Evolutionary conservation across 495 filamentous ascomycete species (phyloP).

Genomic region (Glutinoglossum americanum): DNA sequence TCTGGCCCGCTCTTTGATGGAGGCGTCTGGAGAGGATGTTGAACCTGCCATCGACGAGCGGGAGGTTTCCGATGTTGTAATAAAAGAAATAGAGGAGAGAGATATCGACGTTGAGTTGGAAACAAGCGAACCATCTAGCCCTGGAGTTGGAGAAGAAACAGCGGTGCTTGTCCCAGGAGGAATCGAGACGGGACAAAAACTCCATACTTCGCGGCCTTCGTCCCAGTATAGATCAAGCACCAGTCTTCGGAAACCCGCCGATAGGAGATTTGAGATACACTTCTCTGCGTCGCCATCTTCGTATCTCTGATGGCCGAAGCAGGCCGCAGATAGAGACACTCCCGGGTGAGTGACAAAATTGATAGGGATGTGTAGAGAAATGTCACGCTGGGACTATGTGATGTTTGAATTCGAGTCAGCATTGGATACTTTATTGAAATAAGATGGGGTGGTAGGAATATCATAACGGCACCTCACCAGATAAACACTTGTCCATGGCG

Average conservation of each 20-base stretch:
- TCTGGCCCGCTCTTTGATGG: background rate
- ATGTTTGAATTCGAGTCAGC: background rate
- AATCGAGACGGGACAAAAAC: slow-evolving; percentile 31
- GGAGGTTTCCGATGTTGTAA: slow-evolving; percentile 2
- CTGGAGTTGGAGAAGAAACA: slow-evolving; percentile 10
- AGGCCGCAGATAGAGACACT: slow-evolving; percentile 32
- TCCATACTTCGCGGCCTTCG: slow-evolving; percentile 25
- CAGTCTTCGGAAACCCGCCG: slow-evolving; percentile 34
- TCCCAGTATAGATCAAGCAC: slow-evolving; percentile 48
- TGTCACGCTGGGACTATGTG: slow-evolving; percentile 37
- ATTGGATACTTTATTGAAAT: background rate
- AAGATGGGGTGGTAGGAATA: background rate
- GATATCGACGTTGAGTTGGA: slow-evolving; percentile 10
- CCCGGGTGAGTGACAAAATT: slow-evolving; percentile 36
- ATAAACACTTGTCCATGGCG: slow-evolving; percentile 3
- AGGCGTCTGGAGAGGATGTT: background rate
- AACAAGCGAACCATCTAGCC: slow-evolving; percentile 1
- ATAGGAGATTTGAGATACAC: slow-evolving; percentile 40
- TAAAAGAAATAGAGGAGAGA: slow-evolving; percentile 12
- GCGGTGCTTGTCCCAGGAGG: slow-evolving; percentile 8
- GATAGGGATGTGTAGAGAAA: slow-evolving; percentile 34
- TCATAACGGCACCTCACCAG: background rate
- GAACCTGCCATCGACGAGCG: background rate
- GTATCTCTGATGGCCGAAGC: slow-evolving; percentile 31
- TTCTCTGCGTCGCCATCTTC: slow-evolving; percentile 22